Conservation (phyloP, 2,329 filamentous ascomycete species). For the Ascocoryne sarcoides region DNA sequence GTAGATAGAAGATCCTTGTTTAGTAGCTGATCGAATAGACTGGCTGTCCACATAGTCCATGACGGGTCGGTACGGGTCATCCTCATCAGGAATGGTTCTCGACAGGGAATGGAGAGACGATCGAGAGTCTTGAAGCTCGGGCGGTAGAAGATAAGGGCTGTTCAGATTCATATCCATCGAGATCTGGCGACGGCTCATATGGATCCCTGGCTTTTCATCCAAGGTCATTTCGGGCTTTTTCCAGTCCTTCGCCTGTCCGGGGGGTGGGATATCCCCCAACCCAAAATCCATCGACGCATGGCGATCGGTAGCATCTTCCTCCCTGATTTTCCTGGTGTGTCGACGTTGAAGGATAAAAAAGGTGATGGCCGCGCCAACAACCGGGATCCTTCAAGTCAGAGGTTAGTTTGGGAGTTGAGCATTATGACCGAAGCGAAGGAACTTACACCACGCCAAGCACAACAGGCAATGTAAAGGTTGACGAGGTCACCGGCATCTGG, state of each 20-base stretch:
- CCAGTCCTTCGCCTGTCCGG: slow-evolving; percentile 14
- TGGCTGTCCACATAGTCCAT: slow-evolving; percentile 48
- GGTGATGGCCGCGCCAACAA: slow-evolving; percentile 56
- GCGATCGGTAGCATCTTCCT: slow-evolving; percentile 78
- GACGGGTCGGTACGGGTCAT: slow-evolving; percentile 75
- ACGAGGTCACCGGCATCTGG: slow-evolving; percentile 49
- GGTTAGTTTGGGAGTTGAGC: slow-evolving; percentile 32
- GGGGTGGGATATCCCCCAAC: slow-evolving; percentile 44
- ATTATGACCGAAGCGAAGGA: not conserved
- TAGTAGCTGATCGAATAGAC: slow-evolving; percentile 45
- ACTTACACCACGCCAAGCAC: slow-evolving; percentile 63
- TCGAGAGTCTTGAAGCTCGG: slow-evolving; percentile 65
- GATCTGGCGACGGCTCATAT: slow-evolving; percentile 41
- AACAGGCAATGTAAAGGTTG: slow-evolving; percentile 55
- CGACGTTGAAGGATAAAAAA: slow-evolving; percentile 73
- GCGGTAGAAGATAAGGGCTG: slow-evolving; percentile 90
- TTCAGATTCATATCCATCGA: slow-evolving; percentile 61
- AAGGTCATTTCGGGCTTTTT: slow-evolving; percentile 3
- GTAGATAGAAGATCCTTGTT: slow-evolving; percentile 38
- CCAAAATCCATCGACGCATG: slow-evolving; percentile 93
- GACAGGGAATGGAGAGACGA: slow-evolving; percentile 85
- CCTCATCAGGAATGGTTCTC: slow-evolving; percentile 60
- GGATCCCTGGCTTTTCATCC: slow-evolving; percentile 13
- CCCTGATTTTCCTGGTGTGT: slow-evolving; percentile 59
- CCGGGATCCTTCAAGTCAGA: too few species aligned